Conservation (phyloP, 129 eudicot genomes). For the Pulicaria dysenterica region DNA sequence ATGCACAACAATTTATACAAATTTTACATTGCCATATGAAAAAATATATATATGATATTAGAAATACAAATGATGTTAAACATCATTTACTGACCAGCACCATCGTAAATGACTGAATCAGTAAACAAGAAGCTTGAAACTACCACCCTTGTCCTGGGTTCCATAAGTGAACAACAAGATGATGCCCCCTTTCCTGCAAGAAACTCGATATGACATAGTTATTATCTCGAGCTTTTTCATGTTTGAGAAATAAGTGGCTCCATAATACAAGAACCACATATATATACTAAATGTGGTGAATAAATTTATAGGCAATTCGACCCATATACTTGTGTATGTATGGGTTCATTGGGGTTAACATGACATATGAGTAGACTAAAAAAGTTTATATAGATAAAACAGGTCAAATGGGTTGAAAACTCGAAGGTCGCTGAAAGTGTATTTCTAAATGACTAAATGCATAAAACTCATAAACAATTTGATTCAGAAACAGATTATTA, state of each 20-base stretch:
- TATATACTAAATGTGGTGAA: neutral
- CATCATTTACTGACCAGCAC: constrained; percentile 19
- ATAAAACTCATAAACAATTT: neutral
- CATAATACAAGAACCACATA: neutral
- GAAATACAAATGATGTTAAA: constrained; percentile 22
- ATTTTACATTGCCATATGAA: constrained; percentile 25
- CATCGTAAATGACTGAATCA: constrained; percentile 26
- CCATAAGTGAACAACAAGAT: constrained; percentile 28
- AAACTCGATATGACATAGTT: constrained; percentile 1
- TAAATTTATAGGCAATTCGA: neutral
- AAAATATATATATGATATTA: constrained; percentile 13
- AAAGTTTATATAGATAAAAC: too few species aligned
- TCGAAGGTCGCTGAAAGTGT: neutral
- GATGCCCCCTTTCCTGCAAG: constrained; percentile 26
- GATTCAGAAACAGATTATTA: too few species aligned
- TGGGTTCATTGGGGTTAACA: neutral
- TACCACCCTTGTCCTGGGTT: constrained; percentile 20
- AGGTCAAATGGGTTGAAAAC: neutral
- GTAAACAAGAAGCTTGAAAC: constrained; percentile 30
- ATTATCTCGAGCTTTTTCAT: neutral
- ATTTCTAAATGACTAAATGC: neutral
- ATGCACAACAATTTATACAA: constrained; percentile 24
- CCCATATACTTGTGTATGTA: too few species aligned
- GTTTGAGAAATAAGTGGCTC: neutral
- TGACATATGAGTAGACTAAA: neutral